These are phyloP conservation scores for Tetrapyrgos nigripes DNA, from an alignment of 1,284 basidiomycete genomes.

Conservation along the genomic window DNA sequence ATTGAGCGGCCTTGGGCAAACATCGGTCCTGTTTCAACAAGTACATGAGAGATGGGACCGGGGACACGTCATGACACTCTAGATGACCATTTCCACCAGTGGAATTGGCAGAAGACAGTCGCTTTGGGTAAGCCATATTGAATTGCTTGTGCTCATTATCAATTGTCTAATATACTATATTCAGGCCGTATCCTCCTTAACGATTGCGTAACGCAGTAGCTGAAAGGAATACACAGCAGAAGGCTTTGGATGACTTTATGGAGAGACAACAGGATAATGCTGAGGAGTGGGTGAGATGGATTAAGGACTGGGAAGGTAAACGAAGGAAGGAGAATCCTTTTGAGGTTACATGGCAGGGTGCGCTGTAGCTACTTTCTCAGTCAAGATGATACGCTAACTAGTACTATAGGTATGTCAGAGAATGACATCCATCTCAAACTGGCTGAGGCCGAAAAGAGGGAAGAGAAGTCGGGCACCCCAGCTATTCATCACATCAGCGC, in stretches of 20 bases:
- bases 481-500: slow-evolving; percentile 13
- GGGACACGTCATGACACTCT: slow-evolving; percentile 29
- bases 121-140: neutral
- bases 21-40: slow-evolving; percentile 22
- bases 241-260: neutral
- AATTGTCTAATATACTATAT: neutral
- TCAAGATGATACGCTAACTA: neutral
- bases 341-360: slow-evolving; percentile 11
- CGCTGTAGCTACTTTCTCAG: neutral
- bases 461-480: neutral
- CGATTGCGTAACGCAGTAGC: neutral
- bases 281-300: slow-evolving; percentile 20
- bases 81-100: slow-evolving; percentile 33
- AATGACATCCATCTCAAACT: slow-evolving; percentile 17
- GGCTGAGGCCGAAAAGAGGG: slow-evolving; percentile 15
- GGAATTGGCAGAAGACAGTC: slow-evolving; percentile 35
- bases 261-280: slow-evolving; percentile 1
- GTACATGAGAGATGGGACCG: slow-evolving; percentile 32
- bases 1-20: slow-evolving; percentile 29
- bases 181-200: neutral
- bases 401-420: slow-evolving; percentile 11
- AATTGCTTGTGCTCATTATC: neutral
- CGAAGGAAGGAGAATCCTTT: slow-evolving; percentile 27
- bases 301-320: slow-evolving; percentile 32
- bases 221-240: neutral